Base-by-base conservation (phyloP, 805 yeast genomes). In the Kodamaea sagamina region DNA sequence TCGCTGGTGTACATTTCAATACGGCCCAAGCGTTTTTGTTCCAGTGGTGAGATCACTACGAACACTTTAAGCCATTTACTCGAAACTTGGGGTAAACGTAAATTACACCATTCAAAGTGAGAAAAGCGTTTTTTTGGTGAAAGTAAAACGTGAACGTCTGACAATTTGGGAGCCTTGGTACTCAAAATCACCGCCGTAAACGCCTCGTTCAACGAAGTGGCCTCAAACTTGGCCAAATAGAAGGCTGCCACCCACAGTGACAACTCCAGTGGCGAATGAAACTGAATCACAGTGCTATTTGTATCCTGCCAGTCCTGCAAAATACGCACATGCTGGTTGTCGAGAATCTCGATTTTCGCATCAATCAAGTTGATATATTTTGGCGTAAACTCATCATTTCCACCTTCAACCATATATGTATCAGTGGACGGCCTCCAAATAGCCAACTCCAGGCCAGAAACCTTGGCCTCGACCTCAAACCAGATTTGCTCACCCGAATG, bases 111-210 rank as follows among this genome's bases (percentile, higher is more conserved):
- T 52, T 82, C 88, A 36, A 63, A 74, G 47, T 72, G 69, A 4
- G 71, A 54, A 50, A 65, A 74, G 47, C 78, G 70, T 47, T 71
- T 74, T 34, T 75, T 75, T 36, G 59, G 60, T 4, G 79, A 72
- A 48, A 82, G 63, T 13, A 82, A 63, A 1, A 82, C 77, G 52
- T 81, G 79, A 32, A 81, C 70, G 55, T 82, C 89, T 2, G 77
- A 68, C 43, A 82, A 67, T 41, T 66, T 58, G 3, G 79, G 67
- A 1, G 84, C 88, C 50, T 78, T 80, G 6, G 78, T 61, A 6
- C 84, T 77, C 25, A 82, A 59, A 25, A 82, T 61, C 2, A 81
- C 84, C 5, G 86, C 89, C 0, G 87, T 81, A 54, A 76, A 82
- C 15, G 81, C 74, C 59, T 81, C 84, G 53, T 77, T 81, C 41